Conservation (phyloP, 2,329 filamentous ascomycete species). For the Kalmusia sp. region DNA sequence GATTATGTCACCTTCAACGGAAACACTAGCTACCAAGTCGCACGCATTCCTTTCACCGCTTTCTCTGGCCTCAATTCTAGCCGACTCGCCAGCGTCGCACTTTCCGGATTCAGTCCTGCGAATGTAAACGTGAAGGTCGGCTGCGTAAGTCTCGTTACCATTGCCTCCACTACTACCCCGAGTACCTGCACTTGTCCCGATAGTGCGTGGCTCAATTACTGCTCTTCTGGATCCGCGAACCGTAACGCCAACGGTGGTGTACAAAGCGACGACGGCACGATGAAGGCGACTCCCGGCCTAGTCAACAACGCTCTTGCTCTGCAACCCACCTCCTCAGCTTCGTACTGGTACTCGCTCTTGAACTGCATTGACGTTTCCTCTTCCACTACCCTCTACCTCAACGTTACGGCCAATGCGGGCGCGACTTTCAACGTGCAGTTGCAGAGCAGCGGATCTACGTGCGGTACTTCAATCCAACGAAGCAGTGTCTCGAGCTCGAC, state of each 20-base stretch:
- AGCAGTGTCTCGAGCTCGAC: conserved; percentile 1
- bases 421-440: conserved; percentile 15
- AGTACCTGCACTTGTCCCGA: conserved; percentile 12
- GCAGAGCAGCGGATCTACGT: conserved; percentile 9
- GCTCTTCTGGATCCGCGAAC: conserved; percentile 7
- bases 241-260: conserved; percentile 10
- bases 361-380: conserved; percentile 10
- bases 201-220: conserved; percentile 15
- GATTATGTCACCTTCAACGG: conserved; percentile 10
- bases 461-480: background rate
- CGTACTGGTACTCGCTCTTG: conserved; percentile 16
- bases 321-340: conserved; percentile 7
- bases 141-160: conserved; percentile 8
- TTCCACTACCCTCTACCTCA: conserved; percentile 6
- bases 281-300: conserved; percentile 6
- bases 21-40: conserved; percentile 9
- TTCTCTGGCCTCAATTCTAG: conserved; percentile 13
- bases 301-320: conserved; percentile 8
- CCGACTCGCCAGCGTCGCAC: conserved; percentile 11
- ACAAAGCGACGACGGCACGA: conserved; percentile 16
- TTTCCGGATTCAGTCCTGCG: conserved; percentile 10
- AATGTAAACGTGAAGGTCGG: conserved; percentile 9
- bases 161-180: background rate
- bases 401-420: conserved; percentile 13
- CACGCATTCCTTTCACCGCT: conserved; percentile 12